Conservation (phyloP, 495 filamentous ascomycete species). For the Daldinia childiae region DNA sequence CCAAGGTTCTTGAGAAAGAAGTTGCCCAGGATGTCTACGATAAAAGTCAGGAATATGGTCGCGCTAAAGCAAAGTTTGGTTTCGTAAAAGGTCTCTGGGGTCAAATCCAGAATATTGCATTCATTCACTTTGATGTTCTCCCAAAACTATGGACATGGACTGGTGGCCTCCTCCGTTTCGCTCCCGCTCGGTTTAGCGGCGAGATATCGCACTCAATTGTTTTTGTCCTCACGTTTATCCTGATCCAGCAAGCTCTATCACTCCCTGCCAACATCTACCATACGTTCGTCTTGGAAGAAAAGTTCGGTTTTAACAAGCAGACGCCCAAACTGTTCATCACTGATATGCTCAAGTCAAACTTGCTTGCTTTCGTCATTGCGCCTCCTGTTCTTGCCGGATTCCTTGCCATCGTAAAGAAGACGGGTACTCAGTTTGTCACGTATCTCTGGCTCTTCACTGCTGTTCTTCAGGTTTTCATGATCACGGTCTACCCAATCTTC, state of each 20-base stretch:
- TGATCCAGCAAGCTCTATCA: conserved; percentile 78
- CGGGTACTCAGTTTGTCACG: conserved; percentile 93
- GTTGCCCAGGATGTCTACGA: conserved; percentile 91
- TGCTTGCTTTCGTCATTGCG: conserved; percentile 79
- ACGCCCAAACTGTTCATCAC: conserved; percentile 87
- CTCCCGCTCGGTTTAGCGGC: conserved; percentile 80
- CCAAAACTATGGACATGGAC: conserved; percentile 88
- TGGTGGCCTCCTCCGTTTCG: conserved; percentile 74
- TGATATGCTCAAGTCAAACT: conserved; percentile 91
- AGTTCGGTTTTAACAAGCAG: conserved; percentile 99
- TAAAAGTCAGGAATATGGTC: conserved; percentile 95
- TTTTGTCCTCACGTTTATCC: conserved; percentile 87
- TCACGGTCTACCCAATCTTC: conserved; percentile 93
- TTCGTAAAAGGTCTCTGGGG: conserved; percentile 82
- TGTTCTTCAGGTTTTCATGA: conserved; percentile 87
- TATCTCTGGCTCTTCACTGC: conserved; percentile 95
- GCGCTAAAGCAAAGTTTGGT: conserved; percentile 90
- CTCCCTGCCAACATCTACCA: conserved; percentile 89
- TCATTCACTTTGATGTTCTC: conserved; percentile 90
- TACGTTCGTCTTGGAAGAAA: conserved; percentile 94
- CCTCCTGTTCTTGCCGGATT: conserved; percentile 89
- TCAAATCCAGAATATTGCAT: conserved; percentile 83
- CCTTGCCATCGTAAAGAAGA: conserved; percentile 89
- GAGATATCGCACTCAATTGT: conserved; percentile 94
- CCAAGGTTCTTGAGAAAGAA: conserved; percentile 84